A percentile compares a stretch with the other conserved stretches of the same genome.
These are phyloP conservation scores for Aspergillus intermedius DNA, from an alignment of 2,329 filamentous ascomycete genomes.

Conservation along the genomic window DNA sequence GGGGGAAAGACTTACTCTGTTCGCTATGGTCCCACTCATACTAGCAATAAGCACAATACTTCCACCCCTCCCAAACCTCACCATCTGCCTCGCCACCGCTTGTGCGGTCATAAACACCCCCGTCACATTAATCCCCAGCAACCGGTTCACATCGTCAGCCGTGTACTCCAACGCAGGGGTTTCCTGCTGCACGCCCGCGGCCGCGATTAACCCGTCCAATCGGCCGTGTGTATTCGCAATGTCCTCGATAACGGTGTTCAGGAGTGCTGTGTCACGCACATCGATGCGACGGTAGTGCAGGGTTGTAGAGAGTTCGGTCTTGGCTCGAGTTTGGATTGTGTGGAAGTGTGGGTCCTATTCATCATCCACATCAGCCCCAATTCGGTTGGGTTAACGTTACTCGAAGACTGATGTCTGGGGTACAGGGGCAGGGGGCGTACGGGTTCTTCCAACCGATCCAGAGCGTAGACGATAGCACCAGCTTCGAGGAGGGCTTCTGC, in stretches of 20 bases:
- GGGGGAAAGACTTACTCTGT: conserved; percentile 34
- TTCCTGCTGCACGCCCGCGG: conserved; percentile 71
- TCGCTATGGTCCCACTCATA: conserved; percentile 57
- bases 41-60: conserved; percentile 58
- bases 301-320: conserved; percentile 47
- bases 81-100: conserved; percentile 59
- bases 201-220: conserved; percentile 71
- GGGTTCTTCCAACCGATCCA: conserved; percentile 38
- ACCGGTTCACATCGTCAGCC: conserved; percentile 54
- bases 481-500: conserved; percentile 69
- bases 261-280: conserved; percentile 62
- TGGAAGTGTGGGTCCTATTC: conserved; percentile 54
- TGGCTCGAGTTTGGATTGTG: conserved; percentile 57
- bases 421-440: conserved; percentile 15
- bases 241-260: conserved; percentile 60
- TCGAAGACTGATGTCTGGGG: too few species aligned
- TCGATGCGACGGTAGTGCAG: conserved; percentile 73
- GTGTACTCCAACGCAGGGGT: conserved; percentile 73
- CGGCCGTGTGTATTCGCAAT: conserved; percentile 66
- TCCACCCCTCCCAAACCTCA: conserved; percentile 52
- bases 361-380: not conserved
- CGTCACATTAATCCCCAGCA: conserved; percentile 58
- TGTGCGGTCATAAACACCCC: conserved; percentile 59
- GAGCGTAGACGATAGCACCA: conserved; percentile 54
- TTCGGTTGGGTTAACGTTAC: not conserved